phyloP scores from a whole-genome alignment of 2,329 filamentous ascomycete genomes.

The Botrytis pseudocinerea region DNA sequence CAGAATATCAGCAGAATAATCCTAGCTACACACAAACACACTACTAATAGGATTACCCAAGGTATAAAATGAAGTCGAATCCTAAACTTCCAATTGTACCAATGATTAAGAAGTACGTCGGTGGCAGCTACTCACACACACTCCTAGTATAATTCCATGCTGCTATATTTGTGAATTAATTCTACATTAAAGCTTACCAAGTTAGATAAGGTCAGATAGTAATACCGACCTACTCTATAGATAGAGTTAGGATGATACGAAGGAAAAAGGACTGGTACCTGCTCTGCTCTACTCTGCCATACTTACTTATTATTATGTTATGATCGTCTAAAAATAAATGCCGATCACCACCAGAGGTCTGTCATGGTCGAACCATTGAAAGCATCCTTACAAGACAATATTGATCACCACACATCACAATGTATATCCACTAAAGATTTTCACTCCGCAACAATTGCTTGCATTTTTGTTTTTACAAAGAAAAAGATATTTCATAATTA shows the following conservation, averaged over 20 bases:
- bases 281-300: not conserved
- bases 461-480: not conserved
- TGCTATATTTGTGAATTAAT: not conserved
- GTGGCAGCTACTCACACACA: not conserved
- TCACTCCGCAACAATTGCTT: not conserved
- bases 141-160: not conserved
- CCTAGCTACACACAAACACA: not conserved
- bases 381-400: not conserved
- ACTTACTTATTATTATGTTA: not conserved
- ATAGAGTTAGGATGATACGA: not conserved
- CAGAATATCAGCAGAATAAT: not conserved
- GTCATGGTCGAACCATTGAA: not conserved
- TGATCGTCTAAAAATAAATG: not conserved
- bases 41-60: not conserved
- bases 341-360: not conserved
- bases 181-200: not conserved
- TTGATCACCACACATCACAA: constrained; percentile 1
- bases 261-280: not conserved
- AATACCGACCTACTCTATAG: not conserved
- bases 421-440: not conserved
- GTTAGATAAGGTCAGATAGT: not conserved
- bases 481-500: not conserved
- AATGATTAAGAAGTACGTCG: not conserved
- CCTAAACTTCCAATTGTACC: not conserved
- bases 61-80: not conserved